phyloP scores from a whole-genome alignment of 2,329 filamentous ascomycete genomes.

The Curvularia eragrostidis region DNA sequence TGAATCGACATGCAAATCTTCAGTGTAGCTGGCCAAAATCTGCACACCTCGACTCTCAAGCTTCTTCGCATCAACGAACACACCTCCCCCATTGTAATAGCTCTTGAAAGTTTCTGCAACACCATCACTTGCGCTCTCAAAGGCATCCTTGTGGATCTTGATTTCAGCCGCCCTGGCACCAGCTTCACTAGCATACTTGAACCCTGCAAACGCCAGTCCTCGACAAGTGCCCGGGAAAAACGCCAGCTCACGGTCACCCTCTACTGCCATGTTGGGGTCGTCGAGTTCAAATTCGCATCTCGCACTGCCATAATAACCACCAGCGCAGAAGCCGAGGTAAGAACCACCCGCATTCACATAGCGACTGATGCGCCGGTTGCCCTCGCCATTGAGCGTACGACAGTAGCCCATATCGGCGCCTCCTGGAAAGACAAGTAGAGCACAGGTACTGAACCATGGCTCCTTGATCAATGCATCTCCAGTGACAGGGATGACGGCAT shows the following conservation, averaged over 20 bases:
- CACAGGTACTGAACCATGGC: conserved; percentile 87
- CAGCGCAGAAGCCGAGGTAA: conserved; percentile 92
- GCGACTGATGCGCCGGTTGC: conserved; percentile 82
- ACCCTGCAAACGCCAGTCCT: conserved; percentile 86
- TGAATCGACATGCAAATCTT: conserved; percentile 76
- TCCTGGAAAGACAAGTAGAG: conserved; percentile 88
- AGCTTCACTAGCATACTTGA: conserved; percentile 86
- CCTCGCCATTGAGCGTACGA: conserved; percentile 82
- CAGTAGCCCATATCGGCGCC: conserved; percentile 95
- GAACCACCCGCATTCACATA: conserved; percentile 85
- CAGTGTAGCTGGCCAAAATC: conserved; percentile 80
- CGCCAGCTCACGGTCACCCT: conserved; percentile 81
- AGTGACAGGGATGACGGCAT: conserved; percentile 87
- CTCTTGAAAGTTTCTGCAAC: conserved; percentile 70
- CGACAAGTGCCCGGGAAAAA: conserved; percentile 90
- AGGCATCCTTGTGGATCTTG: conserved; percentile 66
- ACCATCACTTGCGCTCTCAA: conserved; percentile 56
- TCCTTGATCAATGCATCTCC: conserved; percentile 84
- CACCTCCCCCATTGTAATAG: conserved; percentile 94
- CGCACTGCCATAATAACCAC: conserved; percentile 85
- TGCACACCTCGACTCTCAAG: conserved; percentile 71
- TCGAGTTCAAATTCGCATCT: conserved; percentile 93
- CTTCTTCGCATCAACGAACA: conserved; percentile 81
- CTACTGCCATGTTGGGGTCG: conserved; percentile 78
- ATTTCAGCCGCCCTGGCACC: conserved; percentile 78